These are phyloP conservation scores for Suillus discolor DNA, from an alignment of 768 basidiomycete genomes.

Conservation along the genomic window DNA sequence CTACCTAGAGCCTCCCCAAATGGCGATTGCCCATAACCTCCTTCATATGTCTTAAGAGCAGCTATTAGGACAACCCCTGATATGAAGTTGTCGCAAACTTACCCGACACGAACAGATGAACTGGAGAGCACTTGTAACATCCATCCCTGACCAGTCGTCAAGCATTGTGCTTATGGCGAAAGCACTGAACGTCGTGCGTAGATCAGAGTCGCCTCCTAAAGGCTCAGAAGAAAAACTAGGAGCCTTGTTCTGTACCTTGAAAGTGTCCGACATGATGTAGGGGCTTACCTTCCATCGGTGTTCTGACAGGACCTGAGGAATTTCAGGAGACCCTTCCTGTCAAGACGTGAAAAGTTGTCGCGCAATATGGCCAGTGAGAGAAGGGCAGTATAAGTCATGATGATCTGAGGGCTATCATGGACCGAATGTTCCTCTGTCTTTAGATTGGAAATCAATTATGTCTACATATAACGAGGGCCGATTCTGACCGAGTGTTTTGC, in stretches of 20 bases:
- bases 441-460: conserved; percentile 16
- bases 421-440: conserved; percentile 42
- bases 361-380: conserved; percentile 81
- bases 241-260: conserved; percentile 2
- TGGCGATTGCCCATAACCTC: conserved; percentile 86
- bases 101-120: conserved; percentile 80
- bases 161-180: conserved; percentile 82
- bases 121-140: conserved; percentile 56
- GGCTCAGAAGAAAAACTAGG: conserved; percentile 72
- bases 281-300: conserved; percentile 77
- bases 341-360: conserved; percentile 77
- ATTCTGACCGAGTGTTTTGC: conserved; percentile 22
- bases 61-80: background rate
- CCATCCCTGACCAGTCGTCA: conserved; percentile 75
- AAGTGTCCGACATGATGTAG: conserved; percentile 2
- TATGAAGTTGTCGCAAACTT: conserved; percentile 21
- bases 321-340: conserved; percentile 63
- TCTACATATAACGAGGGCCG: conserved; percentile 1
- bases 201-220: conserved; percentile 70
- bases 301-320: conserved; percentile 77
- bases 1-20: conserved; percentile 82
- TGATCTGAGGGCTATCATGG: conserved; percentile 78
- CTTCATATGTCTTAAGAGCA: conserved; percentile 73
- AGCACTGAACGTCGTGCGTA: conserved; percentile 86
- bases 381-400: conserved; percentile 93